These are phyloP conservation scores for Talaromyces borbonicus DNA, from an alignment of 495 filamentous ascomycete species.

Conservation along the genomic window DNA sequence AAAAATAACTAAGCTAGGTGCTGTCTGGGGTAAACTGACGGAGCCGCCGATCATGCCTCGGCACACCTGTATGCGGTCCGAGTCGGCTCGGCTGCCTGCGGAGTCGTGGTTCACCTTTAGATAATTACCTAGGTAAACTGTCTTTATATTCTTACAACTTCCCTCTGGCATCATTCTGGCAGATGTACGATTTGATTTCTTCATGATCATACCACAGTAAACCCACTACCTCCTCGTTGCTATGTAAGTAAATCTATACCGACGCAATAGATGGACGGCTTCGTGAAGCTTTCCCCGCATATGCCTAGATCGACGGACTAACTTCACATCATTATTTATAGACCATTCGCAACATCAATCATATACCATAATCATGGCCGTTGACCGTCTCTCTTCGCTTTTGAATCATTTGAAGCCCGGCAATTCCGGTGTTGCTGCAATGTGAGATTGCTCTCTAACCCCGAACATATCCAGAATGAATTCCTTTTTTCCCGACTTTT, in stretches of 20 bases:
- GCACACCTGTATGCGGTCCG: neutral
- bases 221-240: no score
- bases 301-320: neutral
- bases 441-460: constrained; percentile 58
- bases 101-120: neutral
- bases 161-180: no score
- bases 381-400: constrained; percentile 76
- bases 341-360: neutral
- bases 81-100: neutral
- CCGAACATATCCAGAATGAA: no score
- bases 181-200: no score
- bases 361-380: constrained; percentile 50
- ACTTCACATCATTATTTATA: neutral
- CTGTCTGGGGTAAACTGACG: neutral
- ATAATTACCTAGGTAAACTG: neutral
- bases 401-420: constrained; percentile 75
- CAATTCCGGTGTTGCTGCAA: constrained; percentile 54
- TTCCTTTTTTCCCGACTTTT: no score
- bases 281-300: constrained; percentile 1
- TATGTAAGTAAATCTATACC: no score
- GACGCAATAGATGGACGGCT: neutral
- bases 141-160: neutral
- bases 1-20: neutral
- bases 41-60: neutral
- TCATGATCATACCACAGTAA: no score